These are phyloP conservation scores for Pythium dissotocum DNA, from an alignment of 352 stramenopile species.

Conservation along the genomic window DNA sequence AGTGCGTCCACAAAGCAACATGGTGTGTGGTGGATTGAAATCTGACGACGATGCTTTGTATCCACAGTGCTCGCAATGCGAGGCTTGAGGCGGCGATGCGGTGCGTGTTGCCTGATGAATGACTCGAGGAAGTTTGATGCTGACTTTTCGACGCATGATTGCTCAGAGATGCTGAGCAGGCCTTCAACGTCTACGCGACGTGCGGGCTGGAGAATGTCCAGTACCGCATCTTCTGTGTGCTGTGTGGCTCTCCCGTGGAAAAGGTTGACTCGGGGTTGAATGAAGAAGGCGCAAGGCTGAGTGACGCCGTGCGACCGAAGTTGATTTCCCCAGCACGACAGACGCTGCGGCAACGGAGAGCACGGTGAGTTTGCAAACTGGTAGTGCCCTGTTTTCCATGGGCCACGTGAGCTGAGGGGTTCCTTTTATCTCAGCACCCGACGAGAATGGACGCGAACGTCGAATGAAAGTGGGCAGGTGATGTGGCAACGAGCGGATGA, in stretches of 20 bases:
- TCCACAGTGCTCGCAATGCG: constrained; percentile 4
- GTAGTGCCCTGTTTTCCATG: not conserved
- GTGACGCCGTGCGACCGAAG: not conserved
- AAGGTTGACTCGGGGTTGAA: not conserved
- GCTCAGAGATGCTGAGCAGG: constrained; percentile 14
- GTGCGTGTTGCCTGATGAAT: constrained; percentile 2
- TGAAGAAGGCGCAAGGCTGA: not conserved
- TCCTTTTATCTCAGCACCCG: constrained; percentile 4
- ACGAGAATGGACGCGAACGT: not conserved
- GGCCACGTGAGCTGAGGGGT: not conserved
- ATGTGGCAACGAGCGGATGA: not conserved
- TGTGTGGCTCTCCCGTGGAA: constrained; percentile 6
- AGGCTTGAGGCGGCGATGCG: constrained; percentile 12
- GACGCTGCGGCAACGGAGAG: constrained; percentile 4
- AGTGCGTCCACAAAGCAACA: not conserved
- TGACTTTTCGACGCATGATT: not conserved
- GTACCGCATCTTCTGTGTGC: constrained; percentile 18
- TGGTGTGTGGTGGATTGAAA: not conserved
- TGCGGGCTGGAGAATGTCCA: constrained; percentile 17
- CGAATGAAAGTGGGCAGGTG: not conserved
- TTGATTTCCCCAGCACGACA: not conserved
- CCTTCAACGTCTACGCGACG: constrained; percentile 15
- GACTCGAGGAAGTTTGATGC: not conserved
- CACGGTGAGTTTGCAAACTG: constrained; percentile 3
- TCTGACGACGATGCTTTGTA: not conserved